Evolutionary conservation across 179 eudicot genomes (phyloP), one percentile per base, ranked within the genome.

Genomic region (Silene noctiflora): DNA sequence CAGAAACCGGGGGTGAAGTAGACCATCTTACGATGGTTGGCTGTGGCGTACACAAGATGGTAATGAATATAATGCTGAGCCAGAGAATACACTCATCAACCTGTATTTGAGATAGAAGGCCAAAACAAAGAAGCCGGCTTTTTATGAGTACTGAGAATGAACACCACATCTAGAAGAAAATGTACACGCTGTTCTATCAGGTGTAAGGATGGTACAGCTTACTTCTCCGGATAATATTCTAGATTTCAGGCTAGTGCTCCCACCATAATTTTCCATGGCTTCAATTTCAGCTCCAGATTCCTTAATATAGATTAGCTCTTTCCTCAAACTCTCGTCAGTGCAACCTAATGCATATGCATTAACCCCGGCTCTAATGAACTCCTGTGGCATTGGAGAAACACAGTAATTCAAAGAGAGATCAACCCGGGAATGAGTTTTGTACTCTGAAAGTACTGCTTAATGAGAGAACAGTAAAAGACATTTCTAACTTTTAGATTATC

Each of bases 281-380:
- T 92, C 93, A 70, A 94, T 81, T 84, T 86, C 88, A 69, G 80
- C 76, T 63, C 98, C 96, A 21, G 91, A 82, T 25, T 89, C 93
- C 78, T 84, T 92, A 84, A 94, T 87, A 79, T 81, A 78, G 11
- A 60, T 78, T 60, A 94, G 93, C 85, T 94, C 98, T 79, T 85
- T 86, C 81, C 96, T 87, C 71, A 94, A 79, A 46, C 97, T 91
- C 80, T 92, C 96, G 48, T 91, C 96, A 51, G 98, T 90, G 84
- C 97, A 94, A 31, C 98, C 98, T 85, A 94, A 82, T 14, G 94
- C 98, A 75, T 94, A 94, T 21, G 98, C 97, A 84, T 94, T 92
- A 42, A 92, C 98, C 48, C 97, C 98, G 51, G 97, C 98, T 33
- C 84, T 82, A 79, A 94, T 94, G 84, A 92, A 94, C 83, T 94